phyloP scores from a whole-genome alignment of 805 yeast genomes.

The Lachancea lanzarotensis region DNA sequence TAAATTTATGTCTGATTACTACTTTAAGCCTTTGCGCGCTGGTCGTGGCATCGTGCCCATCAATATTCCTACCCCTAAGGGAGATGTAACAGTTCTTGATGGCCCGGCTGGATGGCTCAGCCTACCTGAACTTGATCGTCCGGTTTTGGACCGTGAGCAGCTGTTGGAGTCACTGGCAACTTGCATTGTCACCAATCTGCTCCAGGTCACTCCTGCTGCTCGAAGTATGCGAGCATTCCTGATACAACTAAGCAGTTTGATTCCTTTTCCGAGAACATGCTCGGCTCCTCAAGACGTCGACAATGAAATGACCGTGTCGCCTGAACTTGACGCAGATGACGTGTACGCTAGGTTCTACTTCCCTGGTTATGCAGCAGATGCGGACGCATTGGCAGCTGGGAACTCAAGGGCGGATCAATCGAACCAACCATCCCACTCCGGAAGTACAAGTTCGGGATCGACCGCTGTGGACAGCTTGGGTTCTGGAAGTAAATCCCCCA shows the following conservation, averaged over 20 bases:
- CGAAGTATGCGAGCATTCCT: slow-evolving; percentile 5
- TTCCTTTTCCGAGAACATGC: not conserved
- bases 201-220: slow-evolving; percentile 1
- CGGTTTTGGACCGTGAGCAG: not conserved
- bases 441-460: not conserved
- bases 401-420: too few species aligned
- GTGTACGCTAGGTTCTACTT: not conserved
- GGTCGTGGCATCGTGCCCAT: not conserved
- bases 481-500: not conserved
- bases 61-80: not conserved
- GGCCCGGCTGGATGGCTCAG: slow-evolving; percentile 7
- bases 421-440: not conserved
- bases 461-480: not conserved
- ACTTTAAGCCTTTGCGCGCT: slow-evolving; percentile 11
- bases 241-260: not conserved
- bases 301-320: too few species aligned
- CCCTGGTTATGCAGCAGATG: slow-evolving; percentile 4
- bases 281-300: not conserved
- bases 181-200: not conserved
- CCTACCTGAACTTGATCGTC: slow-evolving; percentile 1
- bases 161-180: not conserved
- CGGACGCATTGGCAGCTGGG: not conserved
- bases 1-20: slow-evolving; percentile 21
- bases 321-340: not conserved
- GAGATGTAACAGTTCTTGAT: not conserved